Percentiles rank a stretch among this genome's conserved stretches.
Evolutionary conservation across 116 monocot species (phyloP).

Genomic region (Dioscorea cayenensis): DNA sequence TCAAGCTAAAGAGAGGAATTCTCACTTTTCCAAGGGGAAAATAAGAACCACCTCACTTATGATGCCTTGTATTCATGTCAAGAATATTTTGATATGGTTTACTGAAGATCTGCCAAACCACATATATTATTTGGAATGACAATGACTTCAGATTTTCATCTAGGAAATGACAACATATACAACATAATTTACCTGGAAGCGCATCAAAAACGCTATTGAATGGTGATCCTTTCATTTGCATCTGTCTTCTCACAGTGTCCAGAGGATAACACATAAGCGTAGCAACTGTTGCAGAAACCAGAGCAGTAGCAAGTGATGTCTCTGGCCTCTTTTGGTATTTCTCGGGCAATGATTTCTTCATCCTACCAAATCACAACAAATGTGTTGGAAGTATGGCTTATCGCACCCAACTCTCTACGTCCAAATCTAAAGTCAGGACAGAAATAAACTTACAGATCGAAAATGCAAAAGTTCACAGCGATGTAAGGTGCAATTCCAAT

Average conservation of each 20-base stretch:
- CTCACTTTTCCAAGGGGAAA: too few relatives aligned
- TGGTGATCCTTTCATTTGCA: constrained; percentile 92
- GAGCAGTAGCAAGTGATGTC: constrained; percentile 74
- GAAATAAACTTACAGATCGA: constrained; percentile 75
- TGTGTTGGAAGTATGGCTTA: neutral
- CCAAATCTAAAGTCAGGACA: constrained; percentile 3
- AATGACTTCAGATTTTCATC: neutral
- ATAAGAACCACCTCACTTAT: too few relatives aligned
- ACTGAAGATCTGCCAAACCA: too few relatives aligned
- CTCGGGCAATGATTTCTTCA: constrained; percentile 94
- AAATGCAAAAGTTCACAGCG: constrained; percentile 95
- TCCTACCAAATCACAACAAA: constrained; percentile 31
- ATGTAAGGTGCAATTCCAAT: constrained; percentile 95
- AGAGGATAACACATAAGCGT: constrained; percentile 90
- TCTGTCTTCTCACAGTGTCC: constrained; percentile 93
- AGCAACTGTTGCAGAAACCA: constrained; percentile 88
- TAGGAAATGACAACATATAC: neutral
- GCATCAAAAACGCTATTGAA: constrained; percentile 79
- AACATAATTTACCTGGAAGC: constrained; percentile 54
- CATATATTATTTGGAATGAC: neutral
- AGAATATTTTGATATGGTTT: too few relatives aligned
- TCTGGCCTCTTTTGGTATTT: constrained; percentile 80
- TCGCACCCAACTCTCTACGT: neutral
- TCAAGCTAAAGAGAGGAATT: too few relatives aligned
- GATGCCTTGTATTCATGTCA: too few relatives aligned